These are phyloP conservation scores for Geranium incanum DNA, from an alignment of 441 rosid genomes.

Conservation along the genomic window DNA sequence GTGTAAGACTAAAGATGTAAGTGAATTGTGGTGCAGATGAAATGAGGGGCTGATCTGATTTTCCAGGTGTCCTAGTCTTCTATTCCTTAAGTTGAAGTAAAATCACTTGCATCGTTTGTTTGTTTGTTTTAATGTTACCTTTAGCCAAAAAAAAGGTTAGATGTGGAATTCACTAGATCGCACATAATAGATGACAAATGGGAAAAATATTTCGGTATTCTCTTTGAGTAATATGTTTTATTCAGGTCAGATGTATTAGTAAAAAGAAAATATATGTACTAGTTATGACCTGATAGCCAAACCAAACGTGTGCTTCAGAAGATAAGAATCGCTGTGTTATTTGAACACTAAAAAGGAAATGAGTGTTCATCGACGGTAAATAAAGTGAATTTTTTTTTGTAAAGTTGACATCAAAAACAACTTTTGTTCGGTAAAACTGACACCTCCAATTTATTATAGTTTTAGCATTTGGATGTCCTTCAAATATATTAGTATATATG, in stretches of 20 bases:
- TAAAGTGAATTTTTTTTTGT: no score
- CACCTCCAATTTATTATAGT: no score
- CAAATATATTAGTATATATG: no score
- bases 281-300: no score
- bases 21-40: not conserved
- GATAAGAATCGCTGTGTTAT: no score
- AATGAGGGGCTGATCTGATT: not conserved
- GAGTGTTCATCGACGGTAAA: no score
- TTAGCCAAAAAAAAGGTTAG: not conserved
- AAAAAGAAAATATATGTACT: not conserved
- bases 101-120: not conserved
- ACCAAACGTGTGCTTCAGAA: no score
- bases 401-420: no score
- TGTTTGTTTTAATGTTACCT: not conserved
- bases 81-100: not conserved
- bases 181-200: not conserved
- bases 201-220: not conserved
- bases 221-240: not conserved
- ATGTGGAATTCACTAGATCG: not conserved
- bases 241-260: not conserved
- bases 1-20: not conserved
- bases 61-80: not conserved
- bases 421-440: no score
- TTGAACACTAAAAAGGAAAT: no score
- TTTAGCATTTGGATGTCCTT: no score